phyloP scores from a whole-genome alignment of 495 filamentous ascomycete genomes.

The Bacidia gigantensis region DNA sequence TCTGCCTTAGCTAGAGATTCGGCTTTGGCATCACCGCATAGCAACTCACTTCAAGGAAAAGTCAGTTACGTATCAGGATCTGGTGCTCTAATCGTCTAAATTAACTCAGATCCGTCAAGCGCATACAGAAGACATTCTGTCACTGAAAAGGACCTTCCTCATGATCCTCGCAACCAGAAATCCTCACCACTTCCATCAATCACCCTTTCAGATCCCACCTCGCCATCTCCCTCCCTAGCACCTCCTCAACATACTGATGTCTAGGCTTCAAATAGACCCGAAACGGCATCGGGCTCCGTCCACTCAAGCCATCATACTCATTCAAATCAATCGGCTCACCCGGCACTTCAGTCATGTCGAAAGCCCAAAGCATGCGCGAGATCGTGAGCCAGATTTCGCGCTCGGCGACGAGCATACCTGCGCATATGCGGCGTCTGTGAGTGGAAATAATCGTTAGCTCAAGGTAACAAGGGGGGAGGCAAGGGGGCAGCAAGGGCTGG shows the following conservation, averaged over 20 bases:
- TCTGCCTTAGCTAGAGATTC: too few species aligned
- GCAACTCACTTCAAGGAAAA: too few species aligned
- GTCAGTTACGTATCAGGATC: too few species aligned
- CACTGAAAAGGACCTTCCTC: too few species aligned
- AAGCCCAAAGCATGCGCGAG: neutral
- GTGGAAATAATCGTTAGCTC: neutral
- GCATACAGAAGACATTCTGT: too few species aligned
- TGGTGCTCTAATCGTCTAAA: too few species aligned
- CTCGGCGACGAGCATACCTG: neutral
- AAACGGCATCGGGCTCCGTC: neutral
- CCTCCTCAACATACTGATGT: neutral
- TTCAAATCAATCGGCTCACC: neutral
- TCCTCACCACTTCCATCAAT: too few species aligned
- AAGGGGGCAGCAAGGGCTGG: neutral
- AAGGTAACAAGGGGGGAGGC: neutral
- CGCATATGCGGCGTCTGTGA: neutral
- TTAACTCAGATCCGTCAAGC: too few species aligned
- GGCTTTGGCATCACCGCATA: too few species aligned
- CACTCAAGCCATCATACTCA: neutral
- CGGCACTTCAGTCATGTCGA: neutral
- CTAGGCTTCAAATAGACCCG: neutral
- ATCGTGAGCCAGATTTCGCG: neutral
- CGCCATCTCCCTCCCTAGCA: neutral
- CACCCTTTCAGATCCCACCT: neutral
- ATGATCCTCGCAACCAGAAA: too few species aligned